Evolutionary conservation across 352 stramenopile genomes (phyloP).

Genomic region (Elongisporangium senticosum): DNA sequence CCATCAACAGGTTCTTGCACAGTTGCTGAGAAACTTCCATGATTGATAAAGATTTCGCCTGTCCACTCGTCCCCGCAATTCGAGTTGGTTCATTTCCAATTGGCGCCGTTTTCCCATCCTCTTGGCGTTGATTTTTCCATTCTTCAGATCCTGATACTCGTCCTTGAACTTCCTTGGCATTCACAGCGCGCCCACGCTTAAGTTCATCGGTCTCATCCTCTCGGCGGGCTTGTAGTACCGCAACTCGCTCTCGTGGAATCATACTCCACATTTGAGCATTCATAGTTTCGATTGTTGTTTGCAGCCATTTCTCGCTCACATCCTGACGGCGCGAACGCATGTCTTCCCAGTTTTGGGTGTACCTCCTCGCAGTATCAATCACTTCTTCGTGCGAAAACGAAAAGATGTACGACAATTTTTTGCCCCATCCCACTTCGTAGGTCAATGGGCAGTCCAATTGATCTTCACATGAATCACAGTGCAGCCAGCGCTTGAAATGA

Average conservation of each 20-base stretch:
- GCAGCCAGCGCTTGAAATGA: conserved; percentile 83
- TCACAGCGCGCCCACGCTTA: conserved; percentile 16
- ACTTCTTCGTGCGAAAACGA: conserved; percentile 86
- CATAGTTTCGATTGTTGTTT: conserved; percentile 40
- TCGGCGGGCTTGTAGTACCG: conserved; percentile 30
- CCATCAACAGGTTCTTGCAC: conserved; percentile 39
- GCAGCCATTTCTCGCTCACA: conserved; percentile 63
- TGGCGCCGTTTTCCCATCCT: conserved; percentile 39
- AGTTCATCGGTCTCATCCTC: conserved; percentile 47
- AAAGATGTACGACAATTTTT: conserved; percentile 91
- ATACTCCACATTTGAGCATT: conserved; percentile 32
- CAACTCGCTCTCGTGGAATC: conserved; percentile 22
- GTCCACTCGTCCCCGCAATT: background rate
- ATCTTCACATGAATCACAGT: conserved; percentile 92
- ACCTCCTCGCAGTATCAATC: conserved; percentile 84
- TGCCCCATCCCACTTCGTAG: conserved; percentile 95
- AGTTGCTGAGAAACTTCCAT: conserved; percentile 36
- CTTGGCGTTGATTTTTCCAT: conserved; percentile 66
- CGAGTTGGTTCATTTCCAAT: background rate
- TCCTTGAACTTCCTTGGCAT: conserved; percentile 49
- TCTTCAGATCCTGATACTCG: conserved; percentile 74
- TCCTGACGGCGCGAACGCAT: conserved; percentile 57
- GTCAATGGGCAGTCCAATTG: conserved; percentile 90
- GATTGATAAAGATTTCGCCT: conserved; percentile 1
- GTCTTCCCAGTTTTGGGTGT: conserved; percentile 64